Base-by-base conservation (phyloP, 2,329 filamentous ascomycete species). In the Penicillium sp. region DNA sequence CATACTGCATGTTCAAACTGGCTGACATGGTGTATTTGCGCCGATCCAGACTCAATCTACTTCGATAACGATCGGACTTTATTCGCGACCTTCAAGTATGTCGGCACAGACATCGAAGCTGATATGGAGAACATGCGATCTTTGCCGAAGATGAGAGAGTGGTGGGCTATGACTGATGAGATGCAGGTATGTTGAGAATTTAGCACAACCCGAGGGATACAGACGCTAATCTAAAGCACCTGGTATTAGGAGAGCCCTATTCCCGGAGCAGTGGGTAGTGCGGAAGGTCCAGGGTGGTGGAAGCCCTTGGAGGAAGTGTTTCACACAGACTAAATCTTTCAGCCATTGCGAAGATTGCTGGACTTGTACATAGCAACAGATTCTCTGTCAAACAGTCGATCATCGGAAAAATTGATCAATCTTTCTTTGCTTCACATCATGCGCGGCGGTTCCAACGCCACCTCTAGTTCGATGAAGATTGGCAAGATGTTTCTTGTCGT, bases 91-190 rank as follows among this genome's bases (percentile, higher is more conserved):
- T 91, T 92, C 80, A 92, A 90, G 72, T 93, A 93, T 67, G 80
- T 89, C n/a, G 90, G 90, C 0, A 83, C 83, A 59, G 83, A 90
- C 62, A 92, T 84, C 59, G 86, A 84, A 2, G 86, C 80, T 10
- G 90, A 93, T 69, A 93, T 93, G 90, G 82, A 84, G 73, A 81
- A 80, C 60, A 92, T 93, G 89, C 81, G 82, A 1, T 85, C 84
- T 57, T 91, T 92, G 65, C 82, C 84, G 1, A 87, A 87, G 69
- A 88, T 93, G 35, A 82, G 85, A 55, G 86, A 89, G 72, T 93
- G 90, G 90, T 93, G 89, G 89, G 78, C 78, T 57, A 88, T 93
- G 86, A 93, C 90, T 50, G 90, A 93, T 72, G 79, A 80, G 15
- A 90, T 87, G 80, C 90, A 93, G 76, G 87, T 72, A 61, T 38